These are phyloP conservation scores for Articulospora tetracladia DNA, from an alignment of 495 filamentous ascomycete genomes.

Conservation along the genomic window DNA sequence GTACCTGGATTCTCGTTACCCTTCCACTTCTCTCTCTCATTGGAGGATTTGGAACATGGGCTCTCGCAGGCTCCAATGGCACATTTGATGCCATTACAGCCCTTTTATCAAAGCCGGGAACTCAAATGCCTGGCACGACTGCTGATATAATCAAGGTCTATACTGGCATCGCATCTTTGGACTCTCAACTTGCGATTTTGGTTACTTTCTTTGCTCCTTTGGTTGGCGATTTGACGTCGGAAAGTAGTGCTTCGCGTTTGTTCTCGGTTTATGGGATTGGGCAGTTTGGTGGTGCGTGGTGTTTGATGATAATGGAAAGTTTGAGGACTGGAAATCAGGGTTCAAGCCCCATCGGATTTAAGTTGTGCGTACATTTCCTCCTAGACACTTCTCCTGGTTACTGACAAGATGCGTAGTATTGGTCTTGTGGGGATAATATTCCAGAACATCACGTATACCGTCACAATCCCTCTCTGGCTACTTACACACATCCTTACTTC, in stretches of 20 bases:
- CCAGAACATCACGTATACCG: slow-evolving; percentile 50
- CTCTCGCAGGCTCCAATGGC: slow-evolving; percentile 39
- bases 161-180: slow-evolving; percentile 47
- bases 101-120: slow-evolving; percentile 27
- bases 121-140: slow-evolving; percentile 35
- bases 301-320: slow-evolving; percentile 50
- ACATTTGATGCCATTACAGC: slow-evolving; percentile 21
- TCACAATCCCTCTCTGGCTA: slow-evolving; percentile 49
- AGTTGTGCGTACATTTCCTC: slow-evolving; percentile 39
- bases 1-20: slow-evolving; percentile 15
- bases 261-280: slow-evolving; percentile 48
- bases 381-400: background rate
- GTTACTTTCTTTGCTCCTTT: slow-evolving; percentile 52
- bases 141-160: slow-evolving; percentile 38
- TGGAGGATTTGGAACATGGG: slow-evolving; percentile 40
- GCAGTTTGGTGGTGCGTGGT: slow-evolving; percentile 53
- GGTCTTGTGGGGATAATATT: slow-evolving; percentile 47
- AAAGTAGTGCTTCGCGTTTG: slow-evolving; percentile 37
- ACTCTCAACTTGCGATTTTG: slow-evolving; percentile 42
- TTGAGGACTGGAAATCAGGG: slow-evolving; percentile 52
- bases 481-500: slow-evolving; percentile 51
- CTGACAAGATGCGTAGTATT: slow-evolving; percentile 30
- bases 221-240: slow-evolving; percentile 38
- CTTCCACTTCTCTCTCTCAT: slow-evolving; percentile 40
- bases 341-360: slow-evolving; percentile 31